Evolutionary conservation across 805 yeast species (phyloP), one percentile per base, ranked within the genome.

Genomic region (Scheffersomyces ergatensis): DNA sequence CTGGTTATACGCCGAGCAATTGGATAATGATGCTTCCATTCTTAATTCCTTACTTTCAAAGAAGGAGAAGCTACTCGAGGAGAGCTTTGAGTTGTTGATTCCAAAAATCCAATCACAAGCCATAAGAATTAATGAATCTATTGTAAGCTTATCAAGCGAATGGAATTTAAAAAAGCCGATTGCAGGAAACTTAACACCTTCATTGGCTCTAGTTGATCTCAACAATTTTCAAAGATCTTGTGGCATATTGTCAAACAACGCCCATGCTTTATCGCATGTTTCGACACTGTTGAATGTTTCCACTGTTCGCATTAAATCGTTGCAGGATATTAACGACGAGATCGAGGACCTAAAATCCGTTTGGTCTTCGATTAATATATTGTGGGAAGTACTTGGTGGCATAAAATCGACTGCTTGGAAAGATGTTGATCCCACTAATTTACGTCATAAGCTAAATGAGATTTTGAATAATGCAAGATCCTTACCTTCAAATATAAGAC

Each of bases 1-100:
- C 21, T 83, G 89, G 84, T 45, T 82, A 0, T 77, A 66, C 53
- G 65, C 65, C 35, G 93, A 85, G 31, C 95, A 87, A 48, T 42
- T 87, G 0, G 79, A 76, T 12, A 67, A 65, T 37, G 80, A 77
- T 39, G 54, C 70, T 39, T 50, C 62, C 0, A 64, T 78, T 2
- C 52, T 82, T 24, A 38, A 48, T 1, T 67, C 76, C 27, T 54
- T 77, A 9, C 38, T 74, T 33, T 46, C 47, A 3, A 49, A 54
- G 29, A 66, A 77, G 47, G 53, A 60, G 8, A 45, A 40, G 1
- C 45, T 65, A 2, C 62, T 85, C 6, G 61, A 67, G 7, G 62
- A 64, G 0, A 71, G 78, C 39, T 45, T 58, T 7, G 76, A 71
- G n/a, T 47, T 64, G 0, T 65, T 81, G 12, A 43, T 63, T 1